Percentiles rank a stretch among this genome's conserved stretches.
Conservation (phyloP, 208 protist genomes). For the Leptomonas pyrrhocoris region DNA sequence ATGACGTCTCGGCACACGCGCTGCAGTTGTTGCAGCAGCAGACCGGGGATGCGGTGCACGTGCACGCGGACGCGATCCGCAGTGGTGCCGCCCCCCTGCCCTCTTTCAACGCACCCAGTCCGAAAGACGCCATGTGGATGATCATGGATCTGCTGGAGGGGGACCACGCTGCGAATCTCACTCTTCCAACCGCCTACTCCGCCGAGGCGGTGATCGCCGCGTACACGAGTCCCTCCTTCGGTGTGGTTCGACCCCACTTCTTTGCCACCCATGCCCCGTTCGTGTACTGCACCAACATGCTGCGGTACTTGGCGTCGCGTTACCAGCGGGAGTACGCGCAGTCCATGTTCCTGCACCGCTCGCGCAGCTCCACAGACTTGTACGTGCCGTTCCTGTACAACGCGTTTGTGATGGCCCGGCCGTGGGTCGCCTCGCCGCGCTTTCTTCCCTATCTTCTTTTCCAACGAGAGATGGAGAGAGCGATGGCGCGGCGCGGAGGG, state of each 20-base stretch:
- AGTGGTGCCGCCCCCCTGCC: conserved; percentile 6
- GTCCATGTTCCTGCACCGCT: conserved; percentile 28
- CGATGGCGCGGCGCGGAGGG: conserved; percentile 1
- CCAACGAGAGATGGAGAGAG: conserved; percentile 7
- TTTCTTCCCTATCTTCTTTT: conserved; percentile 46
- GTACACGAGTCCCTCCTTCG: conserved; percentile 8
- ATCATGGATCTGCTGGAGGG: conserved; percentile 14
- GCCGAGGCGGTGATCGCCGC: conserved; percentile 4
- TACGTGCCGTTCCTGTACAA: conserved; percentile 71
- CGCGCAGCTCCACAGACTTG: conserved; percentile 37
- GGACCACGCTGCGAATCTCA: background rate
- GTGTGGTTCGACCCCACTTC: conserved; percentile 30
- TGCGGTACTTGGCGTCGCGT: conserved; percentile 40
- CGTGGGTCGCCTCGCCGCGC: conserved; percentile 55
- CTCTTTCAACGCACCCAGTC: background rate
- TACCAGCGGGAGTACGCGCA: conserved; percentile 49
- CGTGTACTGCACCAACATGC: conserved; percentile 68
- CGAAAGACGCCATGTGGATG: background rate
- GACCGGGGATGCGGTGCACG: background rate
- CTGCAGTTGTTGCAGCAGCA: conserved; percentile 23
- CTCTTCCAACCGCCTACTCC: background rate
- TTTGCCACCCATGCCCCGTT: conserved; percentile 70
- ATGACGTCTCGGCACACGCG: background rate
- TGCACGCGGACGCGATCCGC: conserved; percentile 8
- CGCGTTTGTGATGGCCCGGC: conserved; percentile 62